Evolutionary conservation across 306 rosid genomes (phyloP), one percentile per base, ranked within the genome.

Genomic region (Dryas octopetala): DNA sequence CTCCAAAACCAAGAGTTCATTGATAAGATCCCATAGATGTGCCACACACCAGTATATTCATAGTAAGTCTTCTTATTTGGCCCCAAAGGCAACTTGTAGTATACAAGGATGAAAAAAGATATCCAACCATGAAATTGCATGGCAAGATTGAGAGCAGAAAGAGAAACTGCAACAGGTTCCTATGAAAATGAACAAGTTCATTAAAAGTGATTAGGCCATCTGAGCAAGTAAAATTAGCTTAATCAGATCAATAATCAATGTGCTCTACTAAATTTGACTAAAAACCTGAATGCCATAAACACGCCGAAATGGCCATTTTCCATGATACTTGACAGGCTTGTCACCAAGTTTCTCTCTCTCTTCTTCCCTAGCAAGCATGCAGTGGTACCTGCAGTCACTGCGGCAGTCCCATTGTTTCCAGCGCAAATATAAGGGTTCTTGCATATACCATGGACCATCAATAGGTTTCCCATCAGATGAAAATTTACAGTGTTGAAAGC

Each of bases 371-470:
- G 87, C 82, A 66, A 90, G 80, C 97, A 89, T 92, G 90, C 99
- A 95, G 81, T 92, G 86, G 76, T 95, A 88, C 64, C 97, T 82
- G 72, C 99, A 95, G 76, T 92, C 99, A 28, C 91, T 89, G 57
- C 85, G 89, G 80, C 99, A 95, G 76, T 95, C 99, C 97, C 99
- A 95, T 77, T 88, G 99, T 83, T 95, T 95, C 99, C 97, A 95
- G 70, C 89, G 83, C 81, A 91, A 74, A 73, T 92, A 95, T 49
- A 92, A 89, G 49, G 99, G 99, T 63, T 95, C 99, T 54, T 95
- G 97, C 85, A 90, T 85, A 84, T 95, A 95, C 99, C 99, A 95
- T 6, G 97, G 97, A 79, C 97, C 99, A 86, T 92, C 97, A 64
- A 95, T 81, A 62, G 99, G 91, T 77, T 92, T 90, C 77, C 97